Evolutionary conservation across 805 yeast species (phyloP), one percentile per base, ranked within the genome.

Genomic region (Phaffomyces opuntiae): DNA sequence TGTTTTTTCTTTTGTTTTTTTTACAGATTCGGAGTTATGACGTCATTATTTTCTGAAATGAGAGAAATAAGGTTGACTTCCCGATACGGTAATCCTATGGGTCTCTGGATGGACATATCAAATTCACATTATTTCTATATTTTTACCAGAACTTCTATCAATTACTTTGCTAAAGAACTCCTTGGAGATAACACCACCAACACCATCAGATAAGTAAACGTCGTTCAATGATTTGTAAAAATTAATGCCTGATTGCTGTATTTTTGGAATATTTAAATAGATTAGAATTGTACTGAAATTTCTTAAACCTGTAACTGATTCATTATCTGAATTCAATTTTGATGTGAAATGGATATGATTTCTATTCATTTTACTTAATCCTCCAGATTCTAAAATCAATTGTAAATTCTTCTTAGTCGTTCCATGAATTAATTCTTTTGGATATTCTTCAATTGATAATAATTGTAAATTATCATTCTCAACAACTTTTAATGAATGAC

Each of bases 271-370:
- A 55, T 89, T 80, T 4, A 91, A 57, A 55, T 75, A 84, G 3
- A 93, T 81, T 45, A 80, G 63, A 1, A 84, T 77, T 26, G 73
- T 68, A 26, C 69, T 59, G 36, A 69, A 67, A n/a, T 62, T 53
- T 42, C 97, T 69, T 69, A 88, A 77, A 0, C 98, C 98, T 49
- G 90, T 80, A 13, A 83, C 70, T 13, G 81, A 81, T 14, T 69
- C 68, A 27, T 64, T 66, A 1, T 53, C 45, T 3, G 69, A 66
- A 1, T 78, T 73, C 9, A 77, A 53, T 12, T 81, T 82, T 1
- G 77, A 66, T 0, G 98, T 87, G 60, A 91, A 72, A 65, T 93
- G 99, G 16, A 93, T 78, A 61, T 93, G 98, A 52, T 83, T 83
- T 55, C 99, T 68, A 31, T 62, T 65, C 96, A 89, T 87, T 49